Percentiles rank a stretch among this genome's conserved stretches.
phyloP scores from a whole-genome alignment of 768 basidiomycete genomes.

The Phaeotremella skinneri region DNA sequence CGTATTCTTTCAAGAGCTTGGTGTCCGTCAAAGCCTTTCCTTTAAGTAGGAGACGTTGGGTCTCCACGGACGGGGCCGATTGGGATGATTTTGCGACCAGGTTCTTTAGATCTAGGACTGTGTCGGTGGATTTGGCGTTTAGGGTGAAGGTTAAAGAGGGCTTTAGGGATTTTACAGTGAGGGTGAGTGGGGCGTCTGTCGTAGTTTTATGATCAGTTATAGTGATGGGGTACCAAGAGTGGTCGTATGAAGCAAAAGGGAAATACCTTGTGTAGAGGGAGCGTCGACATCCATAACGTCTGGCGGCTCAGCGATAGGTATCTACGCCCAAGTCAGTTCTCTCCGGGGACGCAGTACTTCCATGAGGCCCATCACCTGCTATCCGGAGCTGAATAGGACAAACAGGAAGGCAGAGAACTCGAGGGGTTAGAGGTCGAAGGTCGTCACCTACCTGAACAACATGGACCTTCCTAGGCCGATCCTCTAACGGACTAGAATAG shows the following conservation, averaged over 20 bases:
- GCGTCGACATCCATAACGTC: slow-evolving; percentile 37
- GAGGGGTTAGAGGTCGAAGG: not conserved
- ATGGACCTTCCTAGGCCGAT: slow-evolving; percentile 47
- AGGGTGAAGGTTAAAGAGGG: slow-evolving; percentile 75
- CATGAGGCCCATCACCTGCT: not conserved
- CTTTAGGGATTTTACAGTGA: slow-evolving; percentile 90
- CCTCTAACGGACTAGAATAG: slow-evolving; percentile 46
- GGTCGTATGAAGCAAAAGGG: not conserved
- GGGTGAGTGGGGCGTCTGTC: slow-evolving; percentile 56
- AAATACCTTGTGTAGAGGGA: slow-evolving; percentile 28
- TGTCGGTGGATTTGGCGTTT: slow-evolving; percentile 68
- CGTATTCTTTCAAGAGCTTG: slow-evolving; percentile 89
- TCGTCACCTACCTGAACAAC: slow-evolving; percentile 42
- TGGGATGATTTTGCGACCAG: slow-evolving; percentile 62
- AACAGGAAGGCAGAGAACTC: not conserved
- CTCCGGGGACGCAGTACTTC: too few relatives aligned
- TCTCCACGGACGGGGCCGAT: slow-evolving; percentile 71
- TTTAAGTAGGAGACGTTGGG: slow-evolving; percentile 83
- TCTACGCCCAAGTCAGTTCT: too few relatives aligned
- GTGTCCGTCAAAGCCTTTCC: slow-evolving; percentile 88
- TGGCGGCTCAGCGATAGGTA: slow-evolving; percentile 46
- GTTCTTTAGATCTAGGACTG: slow-evolving; percentile 74
- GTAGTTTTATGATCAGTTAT: not conserved
- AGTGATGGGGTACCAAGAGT: not conserved
- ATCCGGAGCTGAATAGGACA: not conserved